A percentile compares a stretch with the other conserved stretches of the same genome.
Conservation (phyloP, 2,329 filamentous ascomycete species). For the Scopulariopsis brevicaulis region DNA sequence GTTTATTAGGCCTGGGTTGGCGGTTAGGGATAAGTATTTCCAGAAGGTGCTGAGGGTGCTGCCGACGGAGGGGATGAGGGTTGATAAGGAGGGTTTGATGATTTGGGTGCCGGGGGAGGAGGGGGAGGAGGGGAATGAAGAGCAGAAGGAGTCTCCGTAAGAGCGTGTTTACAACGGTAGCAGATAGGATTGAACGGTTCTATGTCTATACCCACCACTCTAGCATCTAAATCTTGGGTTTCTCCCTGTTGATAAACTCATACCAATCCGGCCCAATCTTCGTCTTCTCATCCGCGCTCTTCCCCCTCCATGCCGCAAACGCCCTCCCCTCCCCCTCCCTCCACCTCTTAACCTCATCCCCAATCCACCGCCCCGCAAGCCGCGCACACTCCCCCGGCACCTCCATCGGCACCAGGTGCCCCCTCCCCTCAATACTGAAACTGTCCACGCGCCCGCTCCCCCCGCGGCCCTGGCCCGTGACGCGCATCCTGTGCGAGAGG, state of each 20-base stretch:
- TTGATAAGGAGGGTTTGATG: slow-evolving; percentile 51
- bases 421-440: slow-evolving; percentile 51
- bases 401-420: slow-evolving; percentile 82
- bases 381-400: slow-evolving; percentile 55
- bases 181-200: background rate
- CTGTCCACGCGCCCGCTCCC: slow-evolving; percentile 55
- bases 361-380: slow-evolving; percentile 44
- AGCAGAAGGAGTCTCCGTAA: background rate
- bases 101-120: slow-evolving; percentile 43
- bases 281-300: slow-evolving; percentile 38
- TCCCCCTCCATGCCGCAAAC: slow-evolving; percentile 44
- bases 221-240: slow-evolving; percentile 2
- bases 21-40: slow-evolving; percentile 83
- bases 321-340: slow-evolving; percentile 36
- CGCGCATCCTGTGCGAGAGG: slow-evolving; percentile 45
- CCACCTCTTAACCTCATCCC: slow-evolving; percentile 44
- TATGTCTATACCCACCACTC: background rate
- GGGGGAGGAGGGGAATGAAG: slow-evolving; percentile 13
- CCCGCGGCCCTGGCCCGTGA: slow-evolving; percentile 54
- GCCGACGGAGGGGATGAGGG: slow-evolving; percentile 61
- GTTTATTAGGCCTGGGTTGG: slow-evolving; percentile 63
- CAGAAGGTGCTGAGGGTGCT: slow-evolving; percentile 79
- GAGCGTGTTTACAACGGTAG: background rate
- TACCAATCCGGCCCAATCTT: slow-evolving; percentile 27
- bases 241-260: slow-evolving; percentile 3